phyloP scores from a whole-genome alignment of 2,329 filamentous ascomycete genomes.

The Neodidymelliopsis sp. region DNA sequence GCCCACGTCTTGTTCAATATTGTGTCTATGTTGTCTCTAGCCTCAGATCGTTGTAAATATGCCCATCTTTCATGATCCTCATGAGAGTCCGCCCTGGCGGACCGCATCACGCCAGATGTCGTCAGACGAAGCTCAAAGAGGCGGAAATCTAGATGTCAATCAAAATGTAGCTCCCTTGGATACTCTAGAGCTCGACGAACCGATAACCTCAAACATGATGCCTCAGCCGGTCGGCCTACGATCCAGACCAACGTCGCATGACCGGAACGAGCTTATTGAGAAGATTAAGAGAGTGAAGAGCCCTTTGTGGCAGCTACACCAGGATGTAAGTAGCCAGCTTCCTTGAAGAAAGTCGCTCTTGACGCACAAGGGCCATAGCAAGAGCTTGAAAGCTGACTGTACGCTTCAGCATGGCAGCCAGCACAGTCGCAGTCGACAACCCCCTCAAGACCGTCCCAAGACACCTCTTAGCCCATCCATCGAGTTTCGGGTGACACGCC shows the following conservation, averaged over 20 bases:
- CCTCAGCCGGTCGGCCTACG: slow-evolving; percentile 30
- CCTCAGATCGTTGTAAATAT: slow-evolving; percentile 34
- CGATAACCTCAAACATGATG: slow-evolving; percentile 7
- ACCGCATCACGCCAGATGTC: slow-evolving; percentile 26
- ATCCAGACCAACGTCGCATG: slow-evolving; percentile 47
- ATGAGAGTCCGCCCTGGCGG: slow-evolving; percentile 36
- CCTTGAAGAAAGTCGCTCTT: background rate
- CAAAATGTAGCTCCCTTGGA: slow-evolving; percentile 18
- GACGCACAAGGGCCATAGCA: background rate
- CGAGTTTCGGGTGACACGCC: slow-evolving; percentile 46
- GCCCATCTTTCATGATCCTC: slow-evolving; percentile 51
- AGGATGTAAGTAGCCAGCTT: slow-evolving; percentile 57
- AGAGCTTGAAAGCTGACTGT: slow-evolving; percentile 23
- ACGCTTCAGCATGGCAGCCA: slow-evolving; percentile 25
- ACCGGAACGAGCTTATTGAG: slow-evolving; percentile 82
- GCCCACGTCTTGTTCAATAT: background rate
- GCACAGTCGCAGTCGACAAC: slow-evolving; percentile 20
- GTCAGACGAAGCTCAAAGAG: slow-evolving; percentile 24
- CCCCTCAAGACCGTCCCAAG: slow-evolving; percentile 38
- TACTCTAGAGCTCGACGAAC: slow-evolving; percentile 12
- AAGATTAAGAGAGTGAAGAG: slow-evolving; percentile 81
- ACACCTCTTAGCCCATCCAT: slow-evolving; percentile 47
- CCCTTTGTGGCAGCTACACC: slow-evolving; percentile 71
- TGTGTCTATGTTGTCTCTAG: slow-evolving; percentile 37
- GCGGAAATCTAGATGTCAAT: slow-evolving; percentile 19